Evolutionary conservation across 306 rosid species (phyloP).

Genomic region (Cyamopsis tetragonoloba): DNA sequence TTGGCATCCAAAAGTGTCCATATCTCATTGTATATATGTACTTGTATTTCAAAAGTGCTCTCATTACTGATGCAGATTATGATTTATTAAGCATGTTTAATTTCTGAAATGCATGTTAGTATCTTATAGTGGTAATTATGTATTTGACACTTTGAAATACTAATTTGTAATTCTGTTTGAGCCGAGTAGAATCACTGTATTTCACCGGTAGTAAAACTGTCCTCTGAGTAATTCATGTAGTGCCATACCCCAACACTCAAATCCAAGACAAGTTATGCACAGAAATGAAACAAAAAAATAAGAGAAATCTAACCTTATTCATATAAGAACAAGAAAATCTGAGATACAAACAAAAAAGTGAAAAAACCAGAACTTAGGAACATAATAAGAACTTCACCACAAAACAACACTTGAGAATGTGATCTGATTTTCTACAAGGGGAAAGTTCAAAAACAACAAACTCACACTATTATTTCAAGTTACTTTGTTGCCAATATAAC

Average conservation of each 20-base stretch:
- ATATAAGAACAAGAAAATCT: background rate
- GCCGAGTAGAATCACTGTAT: too few relatives aligned
- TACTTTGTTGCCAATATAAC: background rate
- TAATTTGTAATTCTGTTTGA: too few relatives aligned
- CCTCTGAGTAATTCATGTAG: too few relatives aligned
- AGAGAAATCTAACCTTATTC: background rate
- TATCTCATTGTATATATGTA: background rate
- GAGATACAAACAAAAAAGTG: background rate
- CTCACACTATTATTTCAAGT: background rate
- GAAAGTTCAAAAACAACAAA: constrained; percentile 13
- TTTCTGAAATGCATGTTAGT: background rate
- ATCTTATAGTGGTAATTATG: too few relatives aligned
- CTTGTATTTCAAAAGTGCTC: background rate
- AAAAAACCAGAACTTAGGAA: background rate
- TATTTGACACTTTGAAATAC: too few relatives aligned
- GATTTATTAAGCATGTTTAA: background rate
- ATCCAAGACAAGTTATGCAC: too few relatives aligned
- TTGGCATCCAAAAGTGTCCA: background rate
- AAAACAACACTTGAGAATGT: background rate
- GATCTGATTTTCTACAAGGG: background rate
- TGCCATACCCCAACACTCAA: too few relatives aligned
- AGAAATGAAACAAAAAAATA: background rate
- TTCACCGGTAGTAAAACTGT: too few relatives aligned
- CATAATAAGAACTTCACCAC: too few relatives aligned
- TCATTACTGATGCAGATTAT: background rate